Conservation (phyloP, 2,329 filamentous ascomycete species). For the Talaromyces albobiverticillius region DNA sequence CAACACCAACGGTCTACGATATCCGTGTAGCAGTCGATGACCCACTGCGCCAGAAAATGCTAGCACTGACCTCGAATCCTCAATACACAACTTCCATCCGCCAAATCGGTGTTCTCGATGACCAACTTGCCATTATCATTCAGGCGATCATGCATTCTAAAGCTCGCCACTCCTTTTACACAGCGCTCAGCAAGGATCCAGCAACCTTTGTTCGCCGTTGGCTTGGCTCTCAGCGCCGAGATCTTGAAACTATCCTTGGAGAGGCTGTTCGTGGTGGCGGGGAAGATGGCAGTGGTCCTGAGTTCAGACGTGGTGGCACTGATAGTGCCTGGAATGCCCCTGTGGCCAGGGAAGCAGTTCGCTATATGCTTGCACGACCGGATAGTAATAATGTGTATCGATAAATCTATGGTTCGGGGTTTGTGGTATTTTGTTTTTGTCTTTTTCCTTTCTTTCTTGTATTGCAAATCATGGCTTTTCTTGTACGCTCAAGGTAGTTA, state of each 20-base stretch:
- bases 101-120: conserved; percentile 74
- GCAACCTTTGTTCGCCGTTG: conserved; percentile 81
- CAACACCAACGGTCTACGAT: conserved; percentile 83
- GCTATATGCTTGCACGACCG: conserved; percentile 56
- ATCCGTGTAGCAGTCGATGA: conserved; percentile 81
- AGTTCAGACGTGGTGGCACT: conserved; percentile 49
- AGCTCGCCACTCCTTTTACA: conserved; percentile 86
- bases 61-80: conserved; percentile 65
- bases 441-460: background rate
- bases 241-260: conserved; percentile 82
- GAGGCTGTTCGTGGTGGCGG: conserved; percentile 63
- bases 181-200: conserved; percentile 74
- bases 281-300: conserved; percentile 52
- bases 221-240: conserved; percentile 86
- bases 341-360: conserved; percentile 61
- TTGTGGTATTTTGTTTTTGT: background rate
- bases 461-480: background rate
- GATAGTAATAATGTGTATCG: conserved; percentile 25
- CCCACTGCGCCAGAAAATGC: conserved; percentile 67
- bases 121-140: conserved; percentile 77
- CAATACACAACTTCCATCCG: conserved; percentile 70
- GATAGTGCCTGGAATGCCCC: conserved; percentile 63
- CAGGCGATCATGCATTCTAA: conserved; percentile 82
- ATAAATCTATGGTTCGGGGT: background rate
- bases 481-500: conserved; percentile 8